A percentile compares a stretch with the other conserved stretches of the same genome.
Evolutionary conservation across 257 asterid genomes (phyloP).

Genomic region (Solanum arcanum): DNA sequence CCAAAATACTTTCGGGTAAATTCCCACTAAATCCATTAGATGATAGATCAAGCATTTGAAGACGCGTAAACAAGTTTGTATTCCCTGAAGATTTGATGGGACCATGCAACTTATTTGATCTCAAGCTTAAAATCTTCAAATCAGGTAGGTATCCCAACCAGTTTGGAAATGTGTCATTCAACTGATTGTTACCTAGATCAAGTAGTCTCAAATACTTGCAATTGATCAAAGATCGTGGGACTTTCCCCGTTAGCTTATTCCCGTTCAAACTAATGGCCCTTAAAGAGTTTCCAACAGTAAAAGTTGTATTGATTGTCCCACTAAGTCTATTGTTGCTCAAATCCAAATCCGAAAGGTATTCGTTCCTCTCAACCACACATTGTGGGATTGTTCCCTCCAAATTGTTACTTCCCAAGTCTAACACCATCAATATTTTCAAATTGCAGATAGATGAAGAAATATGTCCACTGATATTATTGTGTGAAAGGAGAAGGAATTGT

Average conservation of each 20-base stretch:
- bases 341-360: rapidly evolving
- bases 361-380: not conserved
- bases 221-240: not conserved
- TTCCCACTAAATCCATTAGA: not conserved
- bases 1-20: not conserved
- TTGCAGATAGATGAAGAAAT: not conserved
- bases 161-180: not conserved
- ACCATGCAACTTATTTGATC: not conserved
- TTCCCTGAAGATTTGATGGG: not conserved
- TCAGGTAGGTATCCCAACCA: not conserved
- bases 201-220: not conserved
- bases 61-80: not conserved
- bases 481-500: not conserved
- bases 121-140: not conserved
- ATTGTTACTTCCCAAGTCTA: rapidly evolving
- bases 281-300: rapidly evolving
- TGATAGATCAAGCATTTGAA: not conserved
- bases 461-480: not conserved
- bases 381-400: not conserved
- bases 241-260: not conserved
- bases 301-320: not conserved
- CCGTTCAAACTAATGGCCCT: rapidly evolving
- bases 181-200: not conserved
- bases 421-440: rapidly evolving
- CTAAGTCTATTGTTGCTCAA: not conserved